phyloP scores from a whole-genome alignment of 306 rosid genomes.

The Sesbania bispinosa region DNA sequence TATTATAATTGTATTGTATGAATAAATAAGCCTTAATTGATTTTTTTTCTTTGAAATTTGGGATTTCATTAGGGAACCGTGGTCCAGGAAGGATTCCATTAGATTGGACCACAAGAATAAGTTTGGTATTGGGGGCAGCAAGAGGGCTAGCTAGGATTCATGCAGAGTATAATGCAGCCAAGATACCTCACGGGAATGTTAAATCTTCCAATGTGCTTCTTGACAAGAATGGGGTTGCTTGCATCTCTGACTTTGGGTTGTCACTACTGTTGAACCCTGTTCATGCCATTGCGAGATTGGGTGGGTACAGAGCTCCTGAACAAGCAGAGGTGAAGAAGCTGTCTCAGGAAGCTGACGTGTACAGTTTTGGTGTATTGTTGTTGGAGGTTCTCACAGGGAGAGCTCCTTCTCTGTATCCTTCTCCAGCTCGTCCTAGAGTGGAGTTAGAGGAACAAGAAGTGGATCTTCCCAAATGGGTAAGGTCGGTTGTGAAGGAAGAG shows the following conservation, averaged over 20 bases:
- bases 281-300: conserved; percentile 80
- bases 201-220: conserved; percentile 87
- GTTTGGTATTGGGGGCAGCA: conserved; percentile 83
- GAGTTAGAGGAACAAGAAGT: too few species aligned
- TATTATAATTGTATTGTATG: too few species aligned
- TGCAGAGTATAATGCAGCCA: conserved; percentile 60
- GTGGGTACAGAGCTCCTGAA: conserved; percentile 92
- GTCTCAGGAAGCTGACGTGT: conserved; percentile 85
- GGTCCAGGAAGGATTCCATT: conserved; percentile 94
- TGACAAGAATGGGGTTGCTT: conserved; percentile 83
- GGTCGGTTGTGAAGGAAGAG: conserved; percentile 84
- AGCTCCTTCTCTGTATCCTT: conserved; percentile 65
- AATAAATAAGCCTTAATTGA: too few species aligned
- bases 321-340: conserved; percentile 68
- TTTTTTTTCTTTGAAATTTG: too few species aligned
- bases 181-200: conserved; percentile 88
- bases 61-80: conserved; percentile 61
- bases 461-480: conserved; percentile 91
- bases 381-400: conserved; percentile 78
- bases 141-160: conserved; percentile 80
- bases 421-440: too few species aligned
- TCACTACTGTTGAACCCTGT: conserved; percentile 73
- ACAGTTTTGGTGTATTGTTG: conserved; percentile 73
- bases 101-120: conserved; percentile 98
- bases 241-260: conserved; percentile 81